Conservation (phyloP, 345 rosid genomes). For the Aquilaria malaccensis region DNA sequence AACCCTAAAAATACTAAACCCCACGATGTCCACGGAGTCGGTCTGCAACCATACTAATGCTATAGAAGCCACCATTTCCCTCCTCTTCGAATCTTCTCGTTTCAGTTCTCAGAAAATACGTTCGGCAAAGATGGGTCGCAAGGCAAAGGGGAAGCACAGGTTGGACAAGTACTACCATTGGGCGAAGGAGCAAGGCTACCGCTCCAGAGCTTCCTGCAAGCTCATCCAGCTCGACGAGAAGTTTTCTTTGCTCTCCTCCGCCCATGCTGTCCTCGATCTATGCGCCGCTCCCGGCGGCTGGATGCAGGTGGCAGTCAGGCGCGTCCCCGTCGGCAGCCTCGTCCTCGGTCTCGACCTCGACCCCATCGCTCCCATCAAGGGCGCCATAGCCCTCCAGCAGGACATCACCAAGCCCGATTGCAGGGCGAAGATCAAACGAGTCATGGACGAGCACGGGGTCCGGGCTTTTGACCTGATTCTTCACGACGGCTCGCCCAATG, state of each 20-base stretch:
- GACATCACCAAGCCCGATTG: slow-evolving; percentile 86
- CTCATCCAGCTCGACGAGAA: slow-evolving; percentile 78
- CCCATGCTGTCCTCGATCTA: slow-evolving; percentile 82
- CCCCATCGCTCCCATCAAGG: slow-evolving; percentile 60
- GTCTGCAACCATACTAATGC: neutral
- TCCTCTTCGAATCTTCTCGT: neutral
- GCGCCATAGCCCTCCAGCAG: slow-evolving; percentile 61
- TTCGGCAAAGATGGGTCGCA: slow-evolving; percentile 34
- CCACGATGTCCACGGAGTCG: neutral
- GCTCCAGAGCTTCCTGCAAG: slow-evolving; percentile 93
- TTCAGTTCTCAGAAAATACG: neutral
- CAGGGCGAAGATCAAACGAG: slow-evolving; percentile 48
- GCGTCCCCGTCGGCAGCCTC: slow-evolving; percentile 81
- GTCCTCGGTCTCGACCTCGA: slow-evolving; percentile 86
- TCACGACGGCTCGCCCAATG: slow-evolving; percentile 93
- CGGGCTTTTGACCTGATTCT: slow-evolving; percentile 66
- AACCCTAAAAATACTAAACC: neutral
- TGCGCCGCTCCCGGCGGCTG: slow-evolving; percentile 98
- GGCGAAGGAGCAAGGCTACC: slow-evolving; percentile 92
- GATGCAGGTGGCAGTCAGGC: slow-evolving; percentile 96
- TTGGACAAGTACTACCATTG: slow-evolving; percentile 70
- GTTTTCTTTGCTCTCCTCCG: slow-evolving; percentile 49
- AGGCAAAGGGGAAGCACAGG: slow-evolving; percentile 78
- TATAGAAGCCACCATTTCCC: neutral
- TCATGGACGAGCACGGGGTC: slow-evolving; percentile 59